Evolutionary conservation across 352 stramenopile genomes (phyloP).

Genomic region (Globisporangium takayamanum): DNA sequence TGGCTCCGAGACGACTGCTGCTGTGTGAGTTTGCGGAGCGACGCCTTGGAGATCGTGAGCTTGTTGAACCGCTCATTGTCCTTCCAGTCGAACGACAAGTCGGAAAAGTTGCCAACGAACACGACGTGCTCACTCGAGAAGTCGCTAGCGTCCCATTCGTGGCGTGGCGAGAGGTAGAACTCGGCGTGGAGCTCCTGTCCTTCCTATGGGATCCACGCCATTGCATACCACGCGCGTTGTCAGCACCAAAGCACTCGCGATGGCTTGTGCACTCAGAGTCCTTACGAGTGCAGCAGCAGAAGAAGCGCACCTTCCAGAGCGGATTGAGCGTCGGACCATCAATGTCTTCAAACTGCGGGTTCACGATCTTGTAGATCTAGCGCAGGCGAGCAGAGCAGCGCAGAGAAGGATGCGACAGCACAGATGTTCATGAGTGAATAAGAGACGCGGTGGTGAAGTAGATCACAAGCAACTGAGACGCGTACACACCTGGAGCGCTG

Average conservation of each 20-base stretch:
- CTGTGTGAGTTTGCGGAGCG: slow-evolving; percentile 13
- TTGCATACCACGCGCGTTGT: background rate
- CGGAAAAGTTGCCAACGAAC: slow-evolving; percentile 41
- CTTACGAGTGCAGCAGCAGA: no score
- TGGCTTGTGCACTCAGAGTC: no score
- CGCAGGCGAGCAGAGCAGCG: background rate
- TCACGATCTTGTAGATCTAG: slow-evolving; percentile 71
- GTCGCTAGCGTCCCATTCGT: slow-evolving; percentile 37
- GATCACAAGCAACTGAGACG: no score
- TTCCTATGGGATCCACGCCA: slow-evolving; percentile 15
- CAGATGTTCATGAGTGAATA: background rate
- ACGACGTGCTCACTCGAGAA: slow-evolving; percentile 32
- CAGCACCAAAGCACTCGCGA: background rate
- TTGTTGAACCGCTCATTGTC: slow-evolving; percentile 47
- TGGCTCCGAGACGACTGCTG: background rate
- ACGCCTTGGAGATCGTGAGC: slow-evolving; percentile 39
- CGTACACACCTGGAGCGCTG: slow-evolving; percentile 32
- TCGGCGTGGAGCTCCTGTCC: slow-evolving; percentile 46
- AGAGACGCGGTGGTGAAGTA: no score
- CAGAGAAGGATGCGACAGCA: background rate
- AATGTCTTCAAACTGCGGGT: slow-evolving; percentile 45
- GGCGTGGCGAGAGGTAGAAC: slow-evolving; percentile 49
- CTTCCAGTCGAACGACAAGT: slow-evolving; percentile 64
- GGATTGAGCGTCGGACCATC: slow-evolving; percentile 46
- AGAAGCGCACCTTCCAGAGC: slow-evolving; percentile 41